These are phyloP conservation scores for Isatis tinctoria DNA, from an alignment of 345 rosid genomes.

Conservation along the genomic window DNA sequence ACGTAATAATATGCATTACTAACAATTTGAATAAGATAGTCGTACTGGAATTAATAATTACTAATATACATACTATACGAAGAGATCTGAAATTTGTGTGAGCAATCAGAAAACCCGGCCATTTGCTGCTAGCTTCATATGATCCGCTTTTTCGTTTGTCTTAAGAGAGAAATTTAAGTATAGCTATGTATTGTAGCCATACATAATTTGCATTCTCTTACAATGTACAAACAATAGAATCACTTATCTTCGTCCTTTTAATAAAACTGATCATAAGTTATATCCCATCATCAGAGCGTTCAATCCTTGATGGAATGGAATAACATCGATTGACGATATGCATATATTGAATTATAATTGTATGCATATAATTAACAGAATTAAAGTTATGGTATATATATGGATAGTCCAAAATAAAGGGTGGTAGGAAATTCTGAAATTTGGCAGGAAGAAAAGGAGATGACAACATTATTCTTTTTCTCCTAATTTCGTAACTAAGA, in stretches of 20 bases:
- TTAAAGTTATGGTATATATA: background rate
- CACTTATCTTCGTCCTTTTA: background rate
- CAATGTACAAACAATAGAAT: background rate
- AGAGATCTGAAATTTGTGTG: slow-evolving; percentile 15
- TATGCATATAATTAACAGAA: background rate
- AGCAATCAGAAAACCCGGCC: slow-evolving; percentile 8
- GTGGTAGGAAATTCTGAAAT: background rate
- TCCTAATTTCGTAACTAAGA: background rate
- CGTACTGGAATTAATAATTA: background rate
- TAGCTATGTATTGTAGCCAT: background rate
- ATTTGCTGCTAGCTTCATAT: slow-evolving; percentile 10
- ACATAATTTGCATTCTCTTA: background rate
- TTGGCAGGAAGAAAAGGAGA: slow-evolving; percentile 5
- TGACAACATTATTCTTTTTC: background rate
- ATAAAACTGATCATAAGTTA: background rate
- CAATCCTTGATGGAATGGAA: background rate
- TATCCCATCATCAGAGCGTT: background rate
- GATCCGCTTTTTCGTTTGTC: background rate
- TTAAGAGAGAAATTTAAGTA: background rate
- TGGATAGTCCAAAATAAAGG: background rate
- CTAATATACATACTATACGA: background rate
- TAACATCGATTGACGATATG: background rate
- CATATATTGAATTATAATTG: background rate
- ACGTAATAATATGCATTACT: background rate
- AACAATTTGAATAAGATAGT: slow-evolving; percentile 7